Evolutionary conservation across 768 basidiomycete genomes (phyloP), one percentile per base, ranked within the genome.

Genomic region (Tricholoma sp.): DNA sequence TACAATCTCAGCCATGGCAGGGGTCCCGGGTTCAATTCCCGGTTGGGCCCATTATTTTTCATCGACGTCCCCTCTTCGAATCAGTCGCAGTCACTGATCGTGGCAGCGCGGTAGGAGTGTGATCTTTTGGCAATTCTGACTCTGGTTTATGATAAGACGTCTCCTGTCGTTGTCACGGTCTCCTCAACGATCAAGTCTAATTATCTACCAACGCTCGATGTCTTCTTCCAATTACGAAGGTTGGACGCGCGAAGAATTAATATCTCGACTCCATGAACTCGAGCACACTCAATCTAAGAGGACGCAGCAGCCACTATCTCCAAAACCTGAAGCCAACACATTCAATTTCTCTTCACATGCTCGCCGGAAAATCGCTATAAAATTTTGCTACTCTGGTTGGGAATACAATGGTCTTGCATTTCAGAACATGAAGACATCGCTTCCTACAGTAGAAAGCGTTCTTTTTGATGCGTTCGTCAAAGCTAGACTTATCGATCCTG

Each of bases 311-410:
- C 47, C 69, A 51, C 68, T 61, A 48, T 68, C 55, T 32, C 65
- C 53, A 28, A 65, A 66, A 51, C 60, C 50, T 28, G 49, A 42
- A 13, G 58, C 44, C 34, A 72, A 65, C 33, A 20, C 51, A 52
- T 91, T 92, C 67, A 71, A 84, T 57, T 91, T 93, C 69, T 68
- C 80, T 18, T 73, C 80, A 4, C 80, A 93, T 65, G 82, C 91
- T 6, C 78, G 79, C 36, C 88, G 91, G 52, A 98, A 98, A 73
- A 93, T 99, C 58, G 97, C 97, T 1, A 76, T 99, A 53, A 89
- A 91, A 65, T 92, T 98, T 67, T 88, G 85, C 66, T 99, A 98
- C 65, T 84, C 91, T 44, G 96, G 96, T 12, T 89, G 86, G 83
- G 88, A 91, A 28, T 98, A 96, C 67, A 85, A 87, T 54, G 97